Base-by-base conservation (phyloP, 805 yeast genomes). In the Priceomyces fermenticarens region DNA sequence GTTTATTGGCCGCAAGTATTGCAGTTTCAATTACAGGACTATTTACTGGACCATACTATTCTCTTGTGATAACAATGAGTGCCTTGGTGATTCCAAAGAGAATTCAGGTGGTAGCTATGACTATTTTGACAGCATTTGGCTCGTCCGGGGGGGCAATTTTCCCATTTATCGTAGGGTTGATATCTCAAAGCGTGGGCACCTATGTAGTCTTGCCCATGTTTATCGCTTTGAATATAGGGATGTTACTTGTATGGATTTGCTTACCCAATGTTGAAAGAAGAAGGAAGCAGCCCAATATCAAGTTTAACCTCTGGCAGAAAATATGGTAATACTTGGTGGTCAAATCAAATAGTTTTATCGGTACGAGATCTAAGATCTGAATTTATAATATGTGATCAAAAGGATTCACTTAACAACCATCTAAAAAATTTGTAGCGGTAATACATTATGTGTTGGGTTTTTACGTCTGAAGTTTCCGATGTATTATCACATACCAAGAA, bases 31-130 rank as follows among this genome's bases (percentile, higher is more conserved):
- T 74, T 1, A 67, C 76, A 20, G 91, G 90, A 2, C 54, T 80
- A 2, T 75, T 74, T 49, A 73, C 80, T 30, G 91, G 90, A 0
- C 90, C 90, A 1, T 63, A 80, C 28, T 85, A 81, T 58, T 75
- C 72, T n/a, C 57, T 77, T 48, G 63, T 75, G 74, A 57, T 77
- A 31, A 62, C 76, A 0, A 52, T 71, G 9, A 61, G 71, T 6
- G 67, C 75, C 1, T 60, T 62, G 42, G 62, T 76, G 27, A 48
- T 77, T 13, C 82, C 81, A 3, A 56, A 80, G 41, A 75, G 70
- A 54, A 74, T 76, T 42, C 78, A 73, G 52, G 69, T 73, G 35
- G 66, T 75, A 30, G 65, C 80, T 0, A 51, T 77, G 48, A 74
- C 80, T 1, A 63, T 77, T 33, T 69, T 68, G 57, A 73, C 80